phyloP scores from a whole-genome alignment of 2,329 filamentous ascomycete genomes.

The Aspergillus costaricaensis region DNA sequence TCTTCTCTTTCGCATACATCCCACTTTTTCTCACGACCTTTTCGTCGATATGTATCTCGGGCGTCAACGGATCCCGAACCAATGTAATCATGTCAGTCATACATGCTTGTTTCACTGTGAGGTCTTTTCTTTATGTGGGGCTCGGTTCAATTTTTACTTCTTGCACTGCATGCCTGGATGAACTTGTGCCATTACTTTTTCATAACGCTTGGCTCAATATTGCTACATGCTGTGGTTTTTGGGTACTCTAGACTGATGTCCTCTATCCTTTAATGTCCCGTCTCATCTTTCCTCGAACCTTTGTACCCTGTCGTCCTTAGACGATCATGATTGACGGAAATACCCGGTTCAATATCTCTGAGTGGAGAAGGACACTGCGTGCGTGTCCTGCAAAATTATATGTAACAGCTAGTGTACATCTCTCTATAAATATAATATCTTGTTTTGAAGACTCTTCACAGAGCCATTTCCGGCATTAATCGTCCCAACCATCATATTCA shows the following conservation, averaged over 20 bases:
- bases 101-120: not conserved
- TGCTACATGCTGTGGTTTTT: not conserved
- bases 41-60: not conserved
- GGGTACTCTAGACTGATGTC: not conserved
- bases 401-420: slow-evolving; percentile 37
- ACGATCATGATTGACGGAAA: slow-evolving; percentile 3
- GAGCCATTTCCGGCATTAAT: slow-evolving; percentile 4
- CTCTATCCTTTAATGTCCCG: not conserved
- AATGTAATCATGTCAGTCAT: not conserved
- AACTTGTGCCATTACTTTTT: not conserved
- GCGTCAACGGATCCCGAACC: not conserved
- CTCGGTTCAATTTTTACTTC: not conserved
- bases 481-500: not conserved
- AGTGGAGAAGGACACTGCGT: slow-evolving; percentile 25
- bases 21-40: not conserved
- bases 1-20: not conserved
- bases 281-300: slow-evolving; percentile 7
- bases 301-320: slow-evolving; percentile 7
- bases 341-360: slow-evolving; percentile 16
- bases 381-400: slow-evolving; percentile 25
- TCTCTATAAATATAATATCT: slow-evolving; percentile 19
- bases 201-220: not conserved
- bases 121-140: not conserved
- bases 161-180: not conserved
- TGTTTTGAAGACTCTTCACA: slow-evolving; percentile 26